Base-by-base conservation (phyloP, 352 stramenopile species). In the Globisporangium cylindrosporum region DNA sequence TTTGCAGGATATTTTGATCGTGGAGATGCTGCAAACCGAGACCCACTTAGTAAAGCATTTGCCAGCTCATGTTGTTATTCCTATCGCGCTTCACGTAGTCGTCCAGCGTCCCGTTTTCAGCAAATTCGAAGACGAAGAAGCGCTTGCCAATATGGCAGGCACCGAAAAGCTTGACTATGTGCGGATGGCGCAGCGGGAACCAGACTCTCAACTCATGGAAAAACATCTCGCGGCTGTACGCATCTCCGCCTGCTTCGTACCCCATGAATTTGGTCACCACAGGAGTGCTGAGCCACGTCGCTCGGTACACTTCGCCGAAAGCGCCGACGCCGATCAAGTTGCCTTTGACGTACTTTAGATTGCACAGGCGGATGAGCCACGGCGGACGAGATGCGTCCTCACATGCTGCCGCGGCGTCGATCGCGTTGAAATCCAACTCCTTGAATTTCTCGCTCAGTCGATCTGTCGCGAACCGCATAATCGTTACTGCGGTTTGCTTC, bases 41-140 rank as follows among this genome's bases (percentile, higher is more conserved):
- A 10, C 10, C 12, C 1, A 36, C 27, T 20, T 66, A 10, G 49
- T 66, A 46, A 27, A 66, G 25, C 22, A 55, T 20, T 5, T 24
- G 20, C 36, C 59, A 64, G 10, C 22, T 58, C 20, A 32, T 32
- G 20, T 22, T 18, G 20, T 18, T 32, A 25, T 65, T 41, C 6
- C 10, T 24, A 7, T 25, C 41, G 10, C 41, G 14, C 25, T 56
- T 55, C 4, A 57, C 2, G 22, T 43, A 57, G 25, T 48, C 27
- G 46, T 32, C 25, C 29, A 67, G 24, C 12, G n/a, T 51, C 4
- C 62, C 62, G 5, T 60, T 49, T 1, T 15, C 49, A 18, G 49
- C 62, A 6, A 53, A 61, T 27, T 67, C 62, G 18, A 49, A 67
- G 22, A 61, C 49, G 14, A 67, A 61, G 34, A 67, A 67, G 32